phyloP scores from a whole-genome alignment of 805 yeast species.

The Blastobotrys robertii region DNA sequence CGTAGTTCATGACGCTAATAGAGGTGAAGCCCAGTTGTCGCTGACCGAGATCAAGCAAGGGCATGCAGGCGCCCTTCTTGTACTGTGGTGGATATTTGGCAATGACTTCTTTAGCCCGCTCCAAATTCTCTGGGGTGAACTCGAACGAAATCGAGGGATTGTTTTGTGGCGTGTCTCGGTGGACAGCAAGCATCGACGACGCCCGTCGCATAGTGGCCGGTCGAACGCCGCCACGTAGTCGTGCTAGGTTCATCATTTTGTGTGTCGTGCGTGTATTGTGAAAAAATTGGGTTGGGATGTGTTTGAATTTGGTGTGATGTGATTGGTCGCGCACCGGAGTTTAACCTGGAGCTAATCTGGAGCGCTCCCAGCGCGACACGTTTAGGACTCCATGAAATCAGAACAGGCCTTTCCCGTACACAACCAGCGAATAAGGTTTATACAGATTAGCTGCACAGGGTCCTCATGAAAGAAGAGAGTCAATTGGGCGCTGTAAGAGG shows the following conservation, averaged over 20 bases:
- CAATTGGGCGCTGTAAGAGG: neutral
- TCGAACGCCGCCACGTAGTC: neutral
- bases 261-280: neutral
- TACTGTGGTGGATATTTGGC: constrained; percentile 79
- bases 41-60: constrained; percentile 76
- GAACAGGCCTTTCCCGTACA: too few species aligned
- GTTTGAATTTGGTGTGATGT: neutral
- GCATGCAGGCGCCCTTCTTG: constrained; percentile 84
- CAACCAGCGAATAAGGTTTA: too few species aligned
- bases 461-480: too few species aligned
- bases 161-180: constrained; percentile 62
- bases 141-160: constrained; percentile 62
- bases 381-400: too few species aligned
- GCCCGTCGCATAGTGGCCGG: neutral
- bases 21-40: constrained; percentile 82
- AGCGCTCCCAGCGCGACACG: neutral
- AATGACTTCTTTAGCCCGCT: constrained; percentile 62
- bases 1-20: constrained; percentile 81
- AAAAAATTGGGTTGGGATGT: neutral
- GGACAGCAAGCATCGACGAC: constrained; percentile 37
- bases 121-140: constrained; percentile 53
- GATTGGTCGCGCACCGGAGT: neutral
- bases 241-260: neutral
- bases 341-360: neutral
- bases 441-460: too few species aligned